phyloP scores from a whole-genome alignment of 2,329 filamentous ascomycete genomes.

The Penicillium italicum region DNA sequence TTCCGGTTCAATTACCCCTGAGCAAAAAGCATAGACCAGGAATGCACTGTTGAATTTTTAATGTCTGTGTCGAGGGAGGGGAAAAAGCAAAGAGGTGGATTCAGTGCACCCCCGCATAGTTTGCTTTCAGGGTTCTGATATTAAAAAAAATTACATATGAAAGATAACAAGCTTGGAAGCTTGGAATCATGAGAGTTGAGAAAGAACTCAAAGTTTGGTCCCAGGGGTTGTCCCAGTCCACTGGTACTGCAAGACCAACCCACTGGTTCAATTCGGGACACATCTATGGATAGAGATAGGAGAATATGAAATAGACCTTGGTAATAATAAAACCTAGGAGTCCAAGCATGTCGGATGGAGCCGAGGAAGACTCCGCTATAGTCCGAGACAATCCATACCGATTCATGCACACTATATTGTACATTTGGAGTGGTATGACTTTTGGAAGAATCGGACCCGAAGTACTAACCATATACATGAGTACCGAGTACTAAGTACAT shows the following conservation, averaged over 20 bases:
- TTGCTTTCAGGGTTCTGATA: not conserved
- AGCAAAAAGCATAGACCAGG: constrained; percentile 19
- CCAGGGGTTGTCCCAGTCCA: not conserved
- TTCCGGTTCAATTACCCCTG: constrained; percentile 21
- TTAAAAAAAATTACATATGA: no score
- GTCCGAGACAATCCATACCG: not conserved
- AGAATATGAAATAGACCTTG: not conserved
- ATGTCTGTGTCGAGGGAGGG: not conserved
- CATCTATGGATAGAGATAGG: not conserved
- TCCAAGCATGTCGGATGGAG: not conserved
- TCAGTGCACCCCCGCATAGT: constrained; percentile 15
- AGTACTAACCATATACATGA: not conserved
- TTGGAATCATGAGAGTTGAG: no score
- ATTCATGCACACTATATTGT: not conserved
- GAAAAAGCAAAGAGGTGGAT: not conserved
- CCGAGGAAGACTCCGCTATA: not conserved
- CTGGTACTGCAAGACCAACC: not conserved
- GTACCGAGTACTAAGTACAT: no score
- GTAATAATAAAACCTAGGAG: not conserved
- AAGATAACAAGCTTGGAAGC: no score
- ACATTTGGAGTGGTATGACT: not conserved
- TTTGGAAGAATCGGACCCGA: not conserved
- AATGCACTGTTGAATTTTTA: constrained; percentile 5
- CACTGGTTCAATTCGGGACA: not conserved
- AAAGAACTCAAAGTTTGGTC: not conserved